Percentiles rank a stretch among this genome's conserved stretches.
Conservation (phyloP, 768 basidiomycete genomes). For the Clathrus columnatus region DNA sequence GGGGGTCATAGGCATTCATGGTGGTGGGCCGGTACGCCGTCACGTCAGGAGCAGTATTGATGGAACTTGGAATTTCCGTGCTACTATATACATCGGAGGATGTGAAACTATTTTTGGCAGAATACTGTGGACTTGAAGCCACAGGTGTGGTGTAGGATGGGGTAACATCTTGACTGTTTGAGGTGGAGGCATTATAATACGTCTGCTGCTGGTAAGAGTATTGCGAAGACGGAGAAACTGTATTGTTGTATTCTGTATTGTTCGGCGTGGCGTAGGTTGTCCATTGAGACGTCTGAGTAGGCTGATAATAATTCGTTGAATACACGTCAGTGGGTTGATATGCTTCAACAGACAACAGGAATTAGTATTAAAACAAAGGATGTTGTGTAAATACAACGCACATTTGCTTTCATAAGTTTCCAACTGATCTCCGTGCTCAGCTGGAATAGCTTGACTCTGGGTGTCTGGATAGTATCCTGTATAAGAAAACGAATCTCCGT, state of each 20-base stretch:
- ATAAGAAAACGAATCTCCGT: background rate
- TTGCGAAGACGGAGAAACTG: slow-evolving; percentile 16
- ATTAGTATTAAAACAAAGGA: background rate
- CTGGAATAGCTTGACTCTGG: background rate
- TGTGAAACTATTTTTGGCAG: background rate
- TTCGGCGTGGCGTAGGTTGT: background rate
- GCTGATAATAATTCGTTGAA: background rate
- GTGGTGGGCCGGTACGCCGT: slow-evolving; percentile 19
- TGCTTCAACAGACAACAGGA: background rate
- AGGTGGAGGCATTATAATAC: background rate
- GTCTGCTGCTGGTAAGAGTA: slow-evolving; percentile 20
- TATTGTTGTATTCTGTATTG: background rate
- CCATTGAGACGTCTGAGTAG: background rate
- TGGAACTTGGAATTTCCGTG: background rate
- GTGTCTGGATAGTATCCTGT: background rate
- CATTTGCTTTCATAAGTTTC: background rate
- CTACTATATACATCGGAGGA: background rate
- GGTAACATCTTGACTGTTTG: background rate
- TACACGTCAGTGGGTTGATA: background rate
- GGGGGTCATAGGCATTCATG: slow-evolving; percentile 26
- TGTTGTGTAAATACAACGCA: background rate
- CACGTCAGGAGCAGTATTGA: slow-evolving; percentile 2
- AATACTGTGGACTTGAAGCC: background rate
- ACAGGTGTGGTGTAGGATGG: background rate
- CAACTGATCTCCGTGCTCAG: background rate